These are phyloP conservation scores for Aspergillus pseudotamarii DNA, from an alignment of 2,329 filamentous ascomycete genomes.

Conservation along the genomic window DNA sequence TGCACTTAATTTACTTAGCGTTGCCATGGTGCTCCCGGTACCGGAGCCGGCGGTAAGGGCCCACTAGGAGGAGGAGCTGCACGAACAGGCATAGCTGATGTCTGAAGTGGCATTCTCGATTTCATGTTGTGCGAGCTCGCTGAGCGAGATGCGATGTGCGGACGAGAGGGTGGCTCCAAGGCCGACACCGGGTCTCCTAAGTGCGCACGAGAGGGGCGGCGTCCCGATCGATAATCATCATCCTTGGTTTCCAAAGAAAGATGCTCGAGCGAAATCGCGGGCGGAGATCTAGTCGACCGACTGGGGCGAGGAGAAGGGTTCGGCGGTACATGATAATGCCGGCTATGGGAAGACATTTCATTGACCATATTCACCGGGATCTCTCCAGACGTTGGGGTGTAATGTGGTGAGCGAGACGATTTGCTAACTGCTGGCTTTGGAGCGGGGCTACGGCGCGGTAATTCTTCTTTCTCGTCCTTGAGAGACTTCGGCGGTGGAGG, in stretches of 20 bases:
- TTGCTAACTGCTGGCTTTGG: constrained; percentile 28
- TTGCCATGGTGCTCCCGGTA: constrained; percentile 31
- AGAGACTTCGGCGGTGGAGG: constrained; percentile 79
- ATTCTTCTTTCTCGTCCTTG: constrained; percentile 48
- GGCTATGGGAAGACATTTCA: constrained; percentile 30
- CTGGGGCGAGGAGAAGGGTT: constrained; percentile 24
- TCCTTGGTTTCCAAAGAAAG: constrained; percentile 47
- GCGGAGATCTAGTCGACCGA: constrained; percentile 35
- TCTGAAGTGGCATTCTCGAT: constrained; percentile 42
- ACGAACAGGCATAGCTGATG: constrained; percentile 67
- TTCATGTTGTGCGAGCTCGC: constrained; percentile 41
- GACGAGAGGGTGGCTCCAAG: constrained; percentile 40
- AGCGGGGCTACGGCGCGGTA: constrained; percentile 42
- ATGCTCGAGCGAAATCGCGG: constrained; percentile 46
- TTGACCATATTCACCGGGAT: constrained; percentile 61
- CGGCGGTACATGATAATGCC: constrained; percentile 26
- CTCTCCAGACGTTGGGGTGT: constrained; percentile 70
- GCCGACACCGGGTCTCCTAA: constrained; percentile 41
- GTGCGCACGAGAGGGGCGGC: constrained; percentile 32
- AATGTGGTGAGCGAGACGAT: constrained; percentile 22
- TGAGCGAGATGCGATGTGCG: constrained; percentile 43
- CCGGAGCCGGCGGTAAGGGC: constrained; percentile 61
- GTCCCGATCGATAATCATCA: constrained; percentile 30
- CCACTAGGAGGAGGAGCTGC: constrained; percentile 63
- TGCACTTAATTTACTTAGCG: constrained; percentile 7